Evolutionary conservation across 2,329 filamentous ascomycete species (phyloP).

Genomic region (Xylaria sp.): DNA sequence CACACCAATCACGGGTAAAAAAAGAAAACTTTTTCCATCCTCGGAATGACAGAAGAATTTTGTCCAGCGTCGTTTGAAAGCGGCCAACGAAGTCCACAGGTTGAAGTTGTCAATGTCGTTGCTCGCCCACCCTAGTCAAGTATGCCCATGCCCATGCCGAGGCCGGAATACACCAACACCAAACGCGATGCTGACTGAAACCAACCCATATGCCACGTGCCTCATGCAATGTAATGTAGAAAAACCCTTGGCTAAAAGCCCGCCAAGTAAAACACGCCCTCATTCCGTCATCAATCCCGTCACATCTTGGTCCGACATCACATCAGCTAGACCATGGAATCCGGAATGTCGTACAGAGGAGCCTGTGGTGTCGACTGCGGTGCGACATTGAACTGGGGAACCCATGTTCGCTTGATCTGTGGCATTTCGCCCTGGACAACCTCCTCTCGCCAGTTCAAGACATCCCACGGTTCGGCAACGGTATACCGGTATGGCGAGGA

Average conservation of each 20-base stretch:
- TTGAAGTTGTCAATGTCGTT: conserved; percentile 4
- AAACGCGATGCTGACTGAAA: conserved; percentile 32
- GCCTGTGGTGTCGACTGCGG: conserved; percentile 18
- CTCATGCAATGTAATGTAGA: conserved; percentile 26
- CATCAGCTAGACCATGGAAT: conserved; percentile 31
- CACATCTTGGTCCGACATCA: conserved; percentile 11
- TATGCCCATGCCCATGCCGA: conserved; percentile 28
- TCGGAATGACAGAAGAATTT: conserved; percentile 10
- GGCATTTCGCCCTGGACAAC: conserved; percentile 38
- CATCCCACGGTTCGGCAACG: conserved; percentile 41
- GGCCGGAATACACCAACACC: conserved; percentile 28
- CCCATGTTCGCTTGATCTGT: conserved; percentile 41
- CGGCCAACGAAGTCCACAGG: neutral
- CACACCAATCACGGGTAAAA: conserved; percentile 15
- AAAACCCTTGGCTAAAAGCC: conserved; percentile 15
- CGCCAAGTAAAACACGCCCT: conserved; percentile 18
- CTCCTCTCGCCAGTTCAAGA: conserved; percentile 47
- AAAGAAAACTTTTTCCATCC: conserved; percentile 1
- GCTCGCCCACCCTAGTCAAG: conserved; percentile 16
- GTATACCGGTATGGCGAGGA: conserved; percentile 37
- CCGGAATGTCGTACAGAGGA: conserved; percentile 19
- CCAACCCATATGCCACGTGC: conserved; percentile 23
- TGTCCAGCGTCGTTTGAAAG: conserved; percentile 3
- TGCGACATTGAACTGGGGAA: conserved; percentile 32
- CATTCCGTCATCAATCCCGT: conserved; percentile 25